Base-by-base conservation (phyloP, 495 filamentous ascomycete genomes). In the Emericellopsis terricola region DNA sequence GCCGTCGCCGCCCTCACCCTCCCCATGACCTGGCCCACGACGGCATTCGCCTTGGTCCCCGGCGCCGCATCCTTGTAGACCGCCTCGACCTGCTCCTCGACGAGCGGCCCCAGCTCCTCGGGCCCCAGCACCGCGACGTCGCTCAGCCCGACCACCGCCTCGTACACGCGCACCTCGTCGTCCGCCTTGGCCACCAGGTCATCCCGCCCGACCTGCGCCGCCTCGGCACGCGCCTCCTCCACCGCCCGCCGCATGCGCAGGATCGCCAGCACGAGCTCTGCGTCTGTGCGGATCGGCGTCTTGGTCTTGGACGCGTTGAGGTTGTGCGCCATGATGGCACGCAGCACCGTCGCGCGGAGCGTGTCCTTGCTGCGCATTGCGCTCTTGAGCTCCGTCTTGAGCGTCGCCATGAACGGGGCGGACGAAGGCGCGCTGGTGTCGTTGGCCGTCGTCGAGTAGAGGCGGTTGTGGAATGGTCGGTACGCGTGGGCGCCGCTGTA, bases 341-440 rank as follows among this genome's bases (percentile, higher is more conserved):
- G 65, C 30, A 73, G 52, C 10, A 71, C 71, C 30, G 55, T 43
- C 14, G 73, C 60, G 14, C 65, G 56, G 17, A 57, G 51, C 29
- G 63, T 51, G 42, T 71, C 67, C 49, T 73, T 76, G 28, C 52
- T 54, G 27, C 62, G 59, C 71, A 76, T 71, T 30, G 71, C 68
- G 23, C 56, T 48, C 49, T 76, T 76, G 34, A 76, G 51, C 39
- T 76, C 71, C 29, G 49, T 52, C 34, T 69, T 73, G 37, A 63
- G 40, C 43, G 50, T 65, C 29, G 50, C 41, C 14, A 61, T 48
- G 4, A 63, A 49, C 6, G 56, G 55, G 6, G 11, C 23, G 23
- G 23, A 6, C 20, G 59, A 55, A 2, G 55, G 40, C 8, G 51
- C 43, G 14, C 46, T 35, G 1, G 55, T 29, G 13, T n/a, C 15